Base-by-base conservation (phyloP, 2,329 filamentous ascomycete species). In the Ophiostoma ips region DNA sequence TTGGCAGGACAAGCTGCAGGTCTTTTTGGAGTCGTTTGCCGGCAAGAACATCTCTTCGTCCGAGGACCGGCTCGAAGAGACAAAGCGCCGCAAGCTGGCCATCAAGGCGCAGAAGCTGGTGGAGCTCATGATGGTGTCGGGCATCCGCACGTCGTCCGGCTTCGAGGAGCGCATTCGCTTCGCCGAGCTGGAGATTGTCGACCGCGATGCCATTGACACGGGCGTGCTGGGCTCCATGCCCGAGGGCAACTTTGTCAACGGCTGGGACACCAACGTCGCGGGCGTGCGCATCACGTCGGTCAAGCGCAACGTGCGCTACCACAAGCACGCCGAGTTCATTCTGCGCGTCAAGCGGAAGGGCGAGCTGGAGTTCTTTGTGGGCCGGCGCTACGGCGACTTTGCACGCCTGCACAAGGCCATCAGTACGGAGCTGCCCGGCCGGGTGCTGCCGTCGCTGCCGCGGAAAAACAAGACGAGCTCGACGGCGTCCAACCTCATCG, bases 121-220 rank as follows among this genome's bases (percentile, higher is more conserved):
- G 11, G 92, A 98, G 71, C 73, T 98, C 54, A 98, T 98, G 92
- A 95, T 98, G 88, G 92, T 98, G 9, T 96, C 90, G 8, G 92
- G 92, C 35, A 84, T 98, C 52, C 87, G 86, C 33, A 98, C 92
- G 1, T 88, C 92, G 4, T 95, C 89, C 5, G 92, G 92, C 2
- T 98, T 96, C 63, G 92, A 98, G 66, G 92, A 98, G 70, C 80
- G 92, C 52, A 95, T 98, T 61, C 80, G 88, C 47, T 98, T 98
- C 63, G 87, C 88, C 1, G 92, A 98, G 67, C 84, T 98, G 68
- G 92, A 98, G 62, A 88, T 96, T 21, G 87, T 98, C 28, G 92
- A 98, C 61, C 79, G 87, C 55, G 85, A 87, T 50, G 89, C 92
- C 40, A 94, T 95, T 61, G 89, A 95, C 53, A 84, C 87, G 19